Evolutionary conservation across 768 basidiomycete species (phyloP), one percentile per base, ranked within the genome.

Genomic region (Sutorius australiensis): DNA sequence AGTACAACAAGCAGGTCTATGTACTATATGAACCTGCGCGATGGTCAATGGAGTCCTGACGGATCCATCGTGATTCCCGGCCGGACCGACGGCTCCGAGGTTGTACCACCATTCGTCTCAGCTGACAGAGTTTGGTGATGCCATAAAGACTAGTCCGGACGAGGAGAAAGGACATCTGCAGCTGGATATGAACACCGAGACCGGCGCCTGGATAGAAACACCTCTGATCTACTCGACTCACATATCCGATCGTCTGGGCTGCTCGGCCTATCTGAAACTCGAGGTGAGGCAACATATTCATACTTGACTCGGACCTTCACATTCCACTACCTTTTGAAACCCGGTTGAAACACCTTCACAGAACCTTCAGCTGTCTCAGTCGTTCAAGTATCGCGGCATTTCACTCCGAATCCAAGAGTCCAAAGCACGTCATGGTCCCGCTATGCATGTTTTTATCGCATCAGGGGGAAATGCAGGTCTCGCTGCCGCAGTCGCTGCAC

Each of bases 381-480:
- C 88, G 2, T 91, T 87, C 80, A 91, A 92, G 64, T 84, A 79
- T 60, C 77, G 89, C 19, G 87, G 87, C 6, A 75, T 89, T 32
- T 84, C 86, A 17, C 74, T 77, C 53, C 84, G 86, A 58, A 73
- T 80, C 3, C 77, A 80, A 58, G 72, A 75, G 30, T 79, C 78
- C 17, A 75, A 76, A 48, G 71, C 75, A 52, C 69, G 64, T 17
- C 73, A 79, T 48, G 88, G 89, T 0, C 64, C 75, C 12, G 62
- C 66, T 28, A 73, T 83, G 6, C 89, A 88, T 65, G 71, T 84
- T 39, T 72, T 89, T 39, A 80, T 84, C 46, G 87, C 89, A 0
- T 91, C 89, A 0, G 80, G 84, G 5, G 89, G 89, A n/a, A 90
- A 91, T 62, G 89, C 86, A n/a, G 88, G 83, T 1, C 71, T 89